A percentile compares a stretch with the other conserved stretches of the same genome.
phyloP scores from a whole-genome alignment of 495 filamentous ascomycete genomes.

The Aspergillus saccharolyticus region DNA sequence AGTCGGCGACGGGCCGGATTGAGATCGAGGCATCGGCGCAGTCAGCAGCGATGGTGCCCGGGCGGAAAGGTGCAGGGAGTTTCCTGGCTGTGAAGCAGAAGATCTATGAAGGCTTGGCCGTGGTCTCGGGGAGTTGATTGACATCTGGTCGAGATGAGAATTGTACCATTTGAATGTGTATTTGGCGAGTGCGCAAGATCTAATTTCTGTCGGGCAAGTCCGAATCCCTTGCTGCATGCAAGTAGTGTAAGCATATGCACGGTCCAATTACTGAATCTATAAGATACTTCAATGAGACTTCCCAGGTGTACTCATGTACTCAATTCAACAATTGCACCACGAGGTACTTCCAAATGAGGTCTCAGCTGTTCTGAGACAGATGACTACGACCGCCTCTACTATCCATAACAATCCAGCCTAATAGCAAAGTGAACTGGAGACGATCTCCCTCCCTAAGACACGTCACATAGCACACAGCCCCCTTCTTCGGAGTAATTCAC shows the following conservation, averaged over 20 bases:
- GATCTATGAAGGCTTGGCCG: conserved; percentile 79
- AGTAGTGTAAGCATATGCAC: background rate
- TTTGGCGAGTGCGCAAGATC: background rate
- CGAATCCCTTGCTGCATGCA: background rate
- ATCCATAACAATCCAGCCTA: background rate
- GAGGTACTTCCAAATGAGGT: background rate
- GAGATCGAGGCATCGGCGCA: conserved; percentile 76
- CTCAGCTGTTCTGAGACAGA: background rate
- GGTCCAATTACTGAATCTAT: background rate
- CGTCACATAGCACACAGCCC: too few species aligned
- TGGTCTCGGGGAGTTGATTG: conserved; percentile 63
- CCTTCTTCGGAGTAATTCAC: too few species aligned
- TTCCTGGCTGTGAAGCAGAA: conserved; percentile 74
- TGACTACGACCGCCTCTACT: background rate
- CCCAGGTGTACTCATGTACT: too few species aligned
- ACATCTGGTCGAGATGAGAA: background rate
- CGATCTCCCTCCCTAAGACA: too few species aligned
- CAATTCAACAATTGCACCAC: background rate
- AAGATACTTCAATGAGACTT: background rate
- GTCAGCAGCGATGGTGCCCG: conserved; percentile 30
- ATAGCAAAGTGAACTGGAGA: too few species aligned
- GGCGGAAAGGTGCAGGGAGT: conserved; percentile 44
- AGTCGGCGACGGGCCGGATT: conserved; percentile 77
- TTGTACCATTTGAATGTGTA: background rate
- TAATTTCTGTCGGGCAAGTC: background rate